Percentiles rank a stretch among this genome's conserved stretches.
Evolutionary conservation across 2,329 filamentous ascomycete species (phyloP).

Genomic region (Pestalotiopsis sp.): DNA sequence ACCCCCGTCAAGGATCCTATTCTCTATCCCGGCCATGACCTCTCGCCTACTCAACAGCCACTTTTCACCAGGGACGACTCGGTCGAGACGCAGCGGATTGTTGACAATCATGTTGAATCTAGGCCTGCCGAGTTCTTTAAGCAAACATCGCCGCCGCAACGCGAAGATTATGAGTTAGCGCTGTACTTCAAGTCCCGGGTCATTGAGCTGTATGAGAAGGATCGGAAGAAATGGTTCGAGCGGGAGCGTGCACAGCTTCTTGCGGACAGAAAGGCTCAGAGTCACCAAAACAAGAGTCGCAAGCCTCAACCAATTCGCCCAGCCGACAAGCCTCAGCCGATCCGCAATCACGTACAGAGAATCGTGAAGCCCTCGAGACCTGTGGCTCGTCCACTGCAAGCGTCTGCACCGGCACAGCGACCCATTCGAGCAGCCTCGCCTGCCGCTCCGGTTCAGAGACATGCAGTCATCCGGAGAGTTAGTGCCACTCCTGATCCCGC

Average conservation of each 20-base stretch:
- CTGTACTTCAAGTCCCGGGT: constrained; percentile 57
- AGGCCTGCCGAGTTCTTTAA: constrained; percentile 45
- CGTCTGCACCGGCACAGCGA: constrained; percentile 29
- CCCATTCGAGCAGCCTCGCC: constrained; percentile 30
- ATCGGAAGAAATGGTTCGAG: constrained; percentile 51
- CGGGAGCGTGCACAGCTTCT: constrained; percentile 53
- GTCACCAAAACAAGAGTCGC: constrained; percentile 35
- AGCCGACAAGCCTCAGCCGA: constrained; percentile 36
- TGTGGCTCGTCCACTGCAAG: constrained; percentile 26
- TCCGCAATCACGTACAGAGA: constrained; percentile 34
- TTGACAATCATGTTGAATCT: constrained; percentile 53
- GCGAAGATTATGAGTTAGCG: constrained; percentile 56
- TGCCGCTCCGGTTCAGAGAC: constrained; percentile 22
- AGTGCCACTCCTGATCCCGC: constrained; percentile 54
- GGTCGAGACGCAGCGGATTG: constrained; percentile 46
- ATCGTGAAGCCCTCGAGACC: constrained; percentile 28
- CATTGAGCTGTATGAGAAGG: constrained; percentile 44
- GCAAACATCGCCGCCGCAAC: constrained; percentile 47
- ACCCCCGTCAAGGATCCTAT: constrained; percentile 56
- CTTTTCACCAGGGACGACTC: constrained; percentile 50
- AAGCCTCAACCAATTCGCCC: constrained; percentile 44
- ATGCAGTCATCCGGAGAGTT: constrained; percentile 31
- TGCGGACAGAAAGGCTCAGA: constrained; percentile 48
- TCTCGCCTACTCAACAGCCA: constrained; percentile 47
- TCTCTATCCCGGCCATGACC: constrained; percentile 55